Base-by-base conservation (phyloP, 352 stramenopile species). In the Globisporangium lucens region DNA sequence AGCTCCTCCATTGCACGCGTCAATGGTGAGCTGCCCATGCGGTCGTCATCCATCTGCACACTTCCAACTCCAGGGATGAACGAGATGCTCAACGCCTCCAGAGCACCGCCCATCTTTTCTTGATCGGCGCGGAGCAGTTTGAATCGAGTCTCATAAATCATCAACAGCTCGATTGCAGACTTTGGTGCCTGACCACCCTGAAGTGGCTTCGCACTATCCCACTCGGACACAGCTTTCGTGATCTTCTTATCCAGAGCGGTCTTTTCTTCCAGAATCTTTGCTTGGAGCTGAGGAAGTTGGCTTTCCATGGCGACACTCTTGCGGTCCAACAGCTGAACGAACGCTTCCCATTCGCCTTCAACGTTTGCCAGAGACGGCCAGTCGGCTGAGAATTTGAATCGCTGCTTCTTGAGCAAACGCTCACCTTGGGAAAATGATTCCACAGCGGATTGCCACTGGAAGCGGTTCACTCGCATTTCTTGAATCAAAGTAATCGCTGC, bases 281-380 rank as follows among this genome's bases (percentile, higher is more conserved):
- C 90, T 76, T 99, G 98, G 13, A 99, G 78, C 63, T 99, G 80
- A 22, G 98, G 97, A 27, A 99, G 76, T 67, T 99, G 96, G 20
- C 95, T 93, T 74, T 99, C 95, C 95, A 99, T 99, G 8, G 89
- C 88, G 58, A 82, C 74, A 46, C 79, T 96, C 67, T 97, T 97
- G 30, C 91, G 78, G 46, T 97, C 84, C 2, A 98, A 77, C 20
- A 98, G 71, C 63, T 97, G 89, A 17, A 90, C 73, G 65, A 99
- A 96, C 58, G 98, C 94, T 71, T 98, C 93, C 83, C 97, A 98
- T 43, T 99, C 96, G 62, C 97, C 98, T 78, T 98, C 93, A 6
- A 99, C 86, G 68, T 99, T 94, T 35, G 94, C 97, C 2, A 97
- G 82, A 58, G 98, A 98, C 35, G 98, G 89, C 98, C 98, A 99